Evolutionary conservation across 331 rosid species (phyloP), one percentile per base, ranked within the genome.

Genomic region (Malus hybrid): DNA sequence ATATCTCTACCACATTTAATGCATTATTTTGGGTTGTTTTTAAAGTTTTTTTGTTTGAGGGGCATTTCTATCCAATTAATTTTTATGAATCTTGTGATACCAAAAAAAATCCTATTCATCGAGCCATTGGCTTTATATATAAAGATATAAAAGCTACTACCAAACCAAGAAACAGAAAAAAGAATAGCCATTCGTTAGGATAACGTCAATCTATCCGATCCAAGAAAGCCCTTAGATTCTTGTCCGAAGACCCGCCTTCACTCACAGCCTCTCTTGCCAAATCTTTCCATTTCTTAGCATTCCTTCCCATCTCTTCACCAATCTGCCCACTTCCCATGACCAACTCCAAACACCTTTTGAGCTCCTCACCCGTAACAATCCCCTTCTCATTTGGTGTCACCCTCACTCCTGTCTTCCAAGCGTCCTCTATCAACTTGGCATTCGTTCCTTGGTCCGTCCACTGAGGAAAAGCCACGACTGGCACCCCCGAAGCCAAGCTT

Each of bases 381-480:
- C 86, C 96, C 4, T 87, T 87, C 19, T 65, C 79, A 4, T 76
- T 73, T 72, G 69, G 73, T 9, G 48, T 76, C 61, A 82, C 72
- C 67, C 85, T 87, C 76, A 86, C 78, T 20, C 97, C 97, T 0
- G 52, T 80, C 46, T 73, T 83, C 87, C 92, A 89, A 22, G 76
- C 42, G 22, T 89, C 90, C 14, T 80, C 83, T 3, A 87, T 69
- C 11, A 91, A 5, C 84, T 80, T 91, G 0, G 91, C 90, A 34
- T 84, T 91, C 0, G 91, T 89, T 2, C 24, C 3, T 70, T 91
- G 97, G 36, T 91, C 97, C 2, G 80, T 3, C 87, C 86, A 84
- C 39, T 81, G 89, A 0, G 97, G 97, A 60, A 87, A 65, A 0
- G 83, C 93, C 67, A 89, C 90, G 70, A 24, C 24, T 24, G 24